Evolutionary conservation across 148 eudicot genomes (phyloP), one percentile per base, ranked within the genome.

Genomic region (Pharnaceum exiguum): DNA sequence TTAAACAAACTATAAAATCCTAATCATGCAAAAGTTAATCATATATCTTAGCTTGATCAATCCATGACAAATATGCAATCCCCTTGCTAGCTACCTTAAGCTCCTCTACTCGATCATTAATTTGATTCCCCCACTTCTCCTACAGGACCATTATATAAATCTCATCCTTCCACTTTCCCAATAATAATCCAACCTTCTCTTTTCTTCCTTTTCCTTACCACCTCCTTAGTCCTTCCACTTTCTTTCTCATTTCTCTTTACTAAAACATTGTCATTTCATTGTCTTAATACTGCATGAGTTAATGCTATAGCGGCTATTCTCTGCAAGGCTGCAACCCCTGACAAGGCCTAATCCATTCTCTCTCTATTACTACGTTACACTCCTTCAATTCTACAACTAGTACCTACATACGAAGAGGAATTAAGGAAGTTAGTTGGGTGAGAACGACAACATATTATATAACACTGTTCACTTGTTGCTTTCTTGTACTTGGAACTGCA

Each of bases 61-160:
- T 69, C 30, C 59, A 74, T 74, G 84, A 78, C 84, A 84, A 81
- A 81, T 67, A 66, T 66, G 60, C 51, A 74, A 81, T 81, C 74
- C 76, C 25, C 26, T 50, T 29, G 13, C 47, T 18, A 16, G 30
- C 19, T 25, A 50, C 59, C 13, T 47, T 21, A 46, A 63, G 48
- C 59, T 61, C 48, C 51, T 70, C 56, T 35, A 27, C 53, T 63
- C 31, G 57, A 49, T 37, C 23, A 37, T 57, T 24, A 28, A 9
- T 35, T 48, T 49, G 40, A 23, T 48, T 60, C 59, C 31, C 39
- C 32, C 51, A 5, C 39, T 21, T 49, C 50, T 39, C 33, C 47
- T 24, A 45, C 28, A 60, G 46, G 26, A 37, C 56, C 64, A 65
- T 57, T 77, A 74, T 77, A 71, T 63, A 65, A 64, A 32, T 52